These are phyloP conservation scores for Ustilago sp. DNA, from an alignment of 1,284 basidiomycete species.

Conservation along the genomic window DNA sequence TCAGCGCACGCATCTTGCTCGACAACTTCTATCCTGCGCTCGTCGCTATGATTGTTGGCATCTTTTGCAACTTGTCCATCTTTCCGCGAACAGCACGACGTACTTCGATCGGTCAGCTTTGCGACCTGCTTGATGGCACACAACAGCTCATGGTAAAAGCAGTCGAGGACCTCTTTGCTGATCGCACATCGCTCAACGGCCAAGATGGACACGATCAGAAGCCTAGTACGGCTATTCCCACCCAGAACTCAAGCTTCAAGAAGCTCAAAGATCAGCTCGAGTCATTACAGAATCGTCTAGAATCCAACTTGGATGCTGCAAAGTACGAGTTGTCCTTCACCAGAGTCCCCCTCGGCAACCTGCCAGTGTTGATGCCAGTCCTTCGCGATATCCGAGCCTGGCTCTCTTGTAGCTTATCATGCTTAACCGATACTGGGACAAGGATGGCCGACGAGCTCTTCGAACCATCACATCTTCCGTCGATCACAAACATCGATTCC, in stretches of 20 bases:
- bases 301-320: slow-evolving; percentile 44
- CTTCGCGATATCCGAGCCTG: slow-evolving; percentile 48
- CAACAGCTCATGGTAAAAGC: slow-evolving; percentile 36
- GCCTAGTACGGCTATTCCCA: neutral
- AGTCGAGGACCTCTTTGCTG: slow-evolving; percentile 45
- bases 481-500: neutral
- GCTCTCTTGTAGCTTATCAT: slow-evolving; percentile 48
- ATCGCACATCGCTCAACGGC: neutral
- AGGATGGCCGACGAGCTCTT: neutral
- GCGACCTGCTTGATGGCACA: slow-evolving; percentile 24
- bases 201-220: neutral
- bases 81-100: slow-evolving; percentile 52
- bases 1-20: slow-evolving; percentile 51
- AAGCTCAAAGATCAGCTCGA: slow-evolving; percentile 30
- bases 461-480: neutral
- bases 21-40: slow-evolving; percentile 57
- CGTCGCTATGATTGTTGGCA: slow-evolving; percentile 45
- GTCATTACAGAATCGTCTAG: slow-evolving; percentile 18
- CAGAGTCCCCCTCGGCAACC: slow-evolving; percentile 39
- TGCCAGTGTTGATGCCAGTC: slow-evolving; percentile 27
- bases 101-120: slow-evolving; percentile 36
- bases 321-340: slow-evolving; percentile 50
- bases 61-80: slow-evolving; percentile 44
- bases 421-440: slow-evolving; percentile 6
- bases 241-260: slow-evolving; percentile 5